These are phyloP conservation scores for Quercus berberidifolia DNA, from an alignment of 306 rosid genomes.

Conservation along the genomic window DNA sequence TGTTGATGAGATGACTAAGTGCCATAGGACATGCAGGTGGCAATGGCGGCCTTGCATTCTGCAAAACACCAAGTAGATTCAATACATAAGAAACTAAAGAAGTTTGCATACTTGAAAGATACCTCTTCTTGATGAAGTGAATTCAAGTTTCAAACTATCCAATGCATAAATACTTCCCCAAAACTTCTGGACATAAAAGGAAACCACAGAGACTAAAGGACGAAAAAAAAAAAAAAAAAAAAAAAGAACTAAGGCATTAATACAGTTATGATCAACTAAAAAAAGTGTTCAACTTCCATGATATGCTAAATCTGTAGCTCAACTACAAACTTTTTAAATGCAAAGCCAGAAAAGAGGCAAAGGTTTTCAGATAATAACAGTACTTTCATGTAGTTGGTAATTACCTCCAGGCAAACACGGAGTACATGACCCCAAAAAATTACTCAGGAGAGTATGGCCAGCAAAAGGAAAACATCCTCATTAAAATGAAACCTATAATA, in stretches of 20 bases:
- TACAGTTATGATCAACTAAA: background rate
- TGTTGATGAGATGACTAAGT: constrained; percentile 59
- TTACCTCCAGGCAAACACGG: background rate
- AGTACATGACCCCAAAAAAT: background rate
- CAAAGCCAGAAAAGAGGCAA: background rate
- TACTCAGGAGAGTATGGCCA: too few species aligned
- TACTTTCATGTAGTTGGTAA: background rate
- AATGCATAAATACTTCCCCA: background rate
- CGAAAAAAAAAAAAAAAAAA: background rate
- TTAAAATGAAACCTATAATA: background rate
- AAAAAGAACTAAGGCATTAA: background rate
- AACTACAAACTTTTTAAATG: background rate
- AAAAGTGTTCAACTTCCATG: background rate
- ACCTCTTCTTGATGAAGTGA: background rate
- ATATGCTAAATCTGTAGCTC: background rate
- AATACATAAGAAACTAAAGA: background rate
- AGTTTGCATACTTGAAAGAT: background rate
- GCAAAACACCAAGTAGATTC: constrained; percentile 22
- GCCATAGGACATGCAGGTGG: constrained; percentile 79
- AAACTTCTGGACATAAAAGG: background rate
- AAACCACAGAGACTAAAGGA: background rate
- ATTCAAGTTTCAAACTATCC: background rate
- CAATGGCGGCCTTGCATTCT: constrained; percentile 96
- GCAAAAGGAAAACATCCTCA: background rate
- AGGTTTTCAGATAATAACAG: background rate